Base-by-base conservation (phyloP, 306 rosid genomes). In the Casuarina glauca region DNA sequence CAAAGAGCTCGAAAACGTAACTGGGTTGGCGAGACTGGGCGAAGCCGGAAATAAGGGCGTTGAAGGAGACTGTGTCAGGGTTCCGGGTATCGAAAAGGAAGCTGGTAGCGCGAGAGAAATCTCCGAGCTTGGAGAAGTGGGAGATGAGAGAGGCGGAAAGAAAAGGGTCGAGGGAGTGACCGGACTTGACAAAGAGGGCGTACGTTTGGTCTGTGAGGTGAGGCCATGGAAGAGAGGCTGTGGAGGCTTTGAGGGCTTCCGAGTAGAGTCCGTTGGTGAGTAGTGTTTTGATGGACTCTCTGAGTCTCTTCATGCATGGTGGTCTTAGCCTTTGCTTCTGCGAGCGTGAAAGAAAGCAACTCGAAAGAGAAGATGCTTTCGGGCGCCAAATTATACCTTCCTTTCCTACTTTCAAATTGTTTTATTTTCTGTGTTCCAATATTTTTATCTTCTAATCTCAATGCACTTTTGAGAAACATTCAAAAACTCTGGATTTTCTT, bases 11-110 rank as follows among this genome's bases (percentile, higher is more conserved):
- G 19, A 69, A 77, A 69, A 67, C 69, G 0, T 45, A 44, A 43
- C 50, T 7, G 57, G 74, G 71, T 77, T 1, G 57, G 32, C 69
- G 55, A 32, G 55, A 53, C 16, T 67, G 63, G 48, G 74, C 74
- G 49, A 64, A 76, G 9, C 80, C 68, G 9, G 80, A 69, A 67
- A 67, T 50, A 54, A 67, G 74, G 4, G 73, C 67, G 45, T 67
- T 76, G 74, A 38, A 76, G 4, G 73, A 32, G 53, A 76, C 68
- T 67, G 46, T 67, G 20, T 76, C 74, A 2, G 74, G 80, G 52
- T 39, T 20, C 6, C 6, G 74, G 35, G 68, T 52, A 6, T 76
- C 80, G 5, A 11, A 66, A 26, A 76, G 67, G 45, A 38, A 68
- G 11, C 6, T 66, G 32, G 66, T 36, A 38, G 51, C 32, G 45